Conservation (phyloP, 768 basidiomycete genomes). For the Trametopsis cervina region DNA sequence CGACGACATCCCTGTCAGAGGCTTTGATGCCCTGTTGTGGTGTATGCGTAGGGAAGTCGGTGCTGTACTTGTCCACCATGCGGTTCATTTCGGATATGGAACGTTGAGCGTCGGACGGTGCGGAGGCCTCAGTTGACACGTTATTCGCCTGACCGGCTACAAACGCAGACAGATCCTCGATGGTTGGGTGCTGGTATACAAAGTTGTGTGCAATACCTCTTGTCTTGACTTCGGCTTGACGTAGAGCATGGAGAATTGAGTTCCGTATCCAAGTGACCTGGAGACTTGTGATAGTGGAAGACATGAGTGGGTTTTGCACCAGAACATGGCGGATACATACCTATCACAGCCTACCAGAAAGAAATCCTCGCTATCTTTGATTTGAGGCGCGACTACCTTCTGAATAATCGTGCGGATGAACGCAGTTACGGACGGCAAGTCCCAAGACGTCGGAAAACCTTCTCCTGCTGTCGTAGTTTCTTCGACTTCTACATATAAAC, state of each 20-base stretch:
- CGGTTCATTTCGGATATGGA: not conserved
- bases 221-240: constrained; percentile 17
- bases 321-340: constrained; percentile 13
- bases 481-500: constrained; percentile 26
- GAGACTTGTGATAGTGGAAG: constrained; percentile 23
- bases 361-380: constrained; percentile 30
- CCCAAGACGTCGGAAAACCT: constrained; percentile 22
- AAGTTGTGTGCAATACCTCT: constrained; percentile 24
- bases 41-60: constrained; percentile 34
- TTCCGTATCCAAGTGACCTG: constrained; percentile 36
- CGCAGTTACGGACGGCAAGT: constrained; percentile 12
- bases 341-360: constrained; percentile 37
- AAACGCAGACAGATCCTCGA: not conserved
- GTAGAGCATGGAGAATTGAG: constrained; percentile 29
- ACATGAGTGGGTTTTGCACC: not conserved
- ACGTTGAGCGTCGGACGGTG: too few relatives aligned
- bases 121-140: not conserved
- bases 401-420: constrained; percentile 30
- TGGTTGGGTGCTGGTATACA: constrained; percentile 28
- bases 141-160: not conserved
- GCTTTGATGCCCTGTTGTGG: constrained; percentile 12
- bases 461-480: constrained; percentile 25
- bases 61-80: constrained; percentile 23
- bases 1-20: constrained; percentile 15
- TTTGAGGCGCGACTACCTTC: constrained; percentile 22